These are phyloP conservation scores for Monilinia polystroma DNA, from an alignment of 2,329 filamentous ascomycete genomes.

Conservation along the genomic window DNA sequence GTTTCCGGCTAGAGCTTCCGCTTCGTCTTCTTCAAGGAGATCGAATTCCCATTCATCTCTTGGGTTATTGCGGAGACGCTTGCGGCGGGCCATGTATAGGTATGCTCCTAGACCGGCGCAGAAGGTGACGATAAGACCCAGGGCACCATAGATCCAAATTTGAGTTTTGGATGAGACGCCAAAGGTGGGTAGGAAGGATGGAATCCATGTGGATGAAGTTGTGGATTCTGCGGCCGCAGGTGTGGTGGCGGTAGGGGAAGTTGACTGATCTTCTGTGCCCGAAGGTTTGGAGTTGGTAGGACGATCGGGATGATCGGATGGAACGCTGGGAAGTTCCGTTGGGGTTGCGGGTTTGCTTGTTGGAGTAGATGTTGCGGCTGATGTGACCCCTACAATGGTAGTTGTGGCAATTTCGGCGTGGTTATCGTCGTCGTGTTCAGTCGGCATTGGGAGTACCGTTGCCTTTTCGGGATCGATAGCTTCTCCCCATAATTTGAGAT, in stretches of 20 bases:
- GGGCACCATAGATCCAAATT: slow-evolving; percentile 87
- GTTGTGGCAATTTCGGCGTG: slow-evolving; percentile 69
- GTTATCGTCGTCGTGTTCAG: slow-evolving; percentile 78
- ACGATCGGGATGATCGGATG: slow-evolving; percentile 64
- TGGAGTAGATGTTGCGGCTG: slow-evolving; percentile 45
- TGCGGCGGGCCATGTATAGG: slow-evolving; percentile 75
- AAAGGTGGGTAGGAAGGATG: slow-evolving; percentile 86
- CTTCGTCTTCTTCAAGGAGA: slow-evolving; percentile 80
- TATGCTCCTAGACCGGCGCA: slow-evolving; percentile 78
- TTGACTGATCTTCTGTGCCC: slow-evolving; percentile 29
- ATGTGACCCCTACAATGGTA: slow-evolving; percentile 49
- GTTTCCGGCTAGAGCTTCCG: slow-evolving; percentile 51
- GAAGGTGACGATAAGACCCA: slow-evolving; percentile 83
- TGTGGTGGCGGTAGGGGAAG: slow-evolving; percentile 31
- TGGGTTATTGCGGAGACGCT: slow-evolving; percentile 69
- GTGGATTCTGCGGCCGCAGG: slow-evolving; percentile 36
- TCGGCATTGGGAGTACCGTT: slow-evolving; percentile 74
- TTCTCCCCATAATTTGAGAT: slow-evolving; percentile 92
- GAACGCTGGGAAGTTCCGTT: slow-evolving; percentile 43
- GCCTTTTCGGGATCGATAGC: slow-evolving; percentile 73
- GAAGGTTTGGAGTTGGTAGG: slow-evolving; percentile 49
- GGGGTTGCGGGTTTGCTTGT: slow-evolving; percentile 43
- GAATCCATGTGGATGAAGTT: slow-evolving; percentile 57
- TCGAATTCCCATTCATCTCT: slow-evolving; percentile 93
- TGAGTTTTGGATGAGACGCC: slow-evolving; percentile 84